phyloP scores from a whole-genome alignment of 1,139 yeast species.

The Lodderomyces oxycetoniae region DNA sequence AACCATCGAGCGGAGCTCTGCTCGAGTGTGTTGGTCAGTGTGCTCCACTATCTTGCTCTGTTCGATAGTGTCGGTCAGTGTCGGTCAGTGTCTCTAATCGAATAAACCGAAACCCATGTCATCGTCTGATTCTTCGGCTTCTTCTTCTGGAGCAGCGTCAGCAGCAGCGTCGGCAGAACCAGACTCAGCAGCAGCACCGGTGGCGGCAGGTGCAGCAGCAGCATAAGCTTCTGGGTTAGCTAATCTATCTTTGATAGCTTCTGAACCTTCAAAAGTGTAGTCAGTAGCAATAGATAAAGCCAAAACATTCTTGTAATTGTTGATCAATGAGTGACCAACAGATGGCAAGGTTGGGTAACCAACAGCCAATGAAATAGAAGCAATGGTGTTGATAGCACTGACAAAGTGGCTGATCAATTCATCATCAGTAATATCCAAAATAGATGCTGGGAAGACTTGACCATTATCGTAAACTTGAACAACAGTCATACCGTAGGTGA shows the following conservation, averaged over 20 bases:
- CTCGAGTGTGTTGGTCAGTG: too few species aligned
- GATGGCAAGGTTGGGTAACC: constrained; percentile 99
- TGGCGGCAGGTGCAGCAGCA: constrained; percentile 95
- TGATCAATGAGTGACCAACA: constrained; percentile 97
- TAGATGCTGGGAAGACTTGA: constrained; percentile 93
- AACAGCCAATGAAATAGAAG: constrained; percentile 94
- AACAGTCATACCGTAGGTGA: constrained; percentile 97
- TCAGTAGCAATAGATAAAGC: constrained; percentile 98
- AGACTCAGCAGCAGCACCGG: constrained; percentile 83
- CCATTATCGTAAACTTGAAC: constrained; percentile 98
- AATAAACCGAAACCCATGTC: constrained; percentile 99
- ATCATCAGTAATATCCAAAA: constrained; percentile 98
- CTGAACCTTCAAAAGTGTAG: constrained; percentile 98
- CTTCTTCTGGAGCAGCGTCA: constrained; percentile 70
- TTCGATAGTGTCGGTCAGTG: too few species aligned
- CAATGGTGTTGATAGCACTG: constrained; percentile 88
- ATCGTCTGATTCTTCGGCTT: constrained; percentile 56
- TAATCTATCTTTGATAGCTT: constrained; percentile 97
- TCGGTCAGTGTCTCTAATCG: too few species aligned
- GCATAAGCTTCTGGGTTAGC: constrained; percentile 86
- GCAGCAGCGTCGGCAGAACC: constrained; percentile 58
- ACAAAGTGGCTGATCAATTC: constrained; percentile 91
- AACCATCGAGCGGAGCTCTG: too few species aligned
- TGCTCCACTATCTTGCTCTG: too few species aligned
- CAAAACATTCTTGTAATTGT: constrained; percentile 98